Evolutionary conservation across 495 filamentous ascomycete genomes (phyloP), one percentile per base, ranked within the genome.

Genomic region (Xylaria scruposa): DNA sequence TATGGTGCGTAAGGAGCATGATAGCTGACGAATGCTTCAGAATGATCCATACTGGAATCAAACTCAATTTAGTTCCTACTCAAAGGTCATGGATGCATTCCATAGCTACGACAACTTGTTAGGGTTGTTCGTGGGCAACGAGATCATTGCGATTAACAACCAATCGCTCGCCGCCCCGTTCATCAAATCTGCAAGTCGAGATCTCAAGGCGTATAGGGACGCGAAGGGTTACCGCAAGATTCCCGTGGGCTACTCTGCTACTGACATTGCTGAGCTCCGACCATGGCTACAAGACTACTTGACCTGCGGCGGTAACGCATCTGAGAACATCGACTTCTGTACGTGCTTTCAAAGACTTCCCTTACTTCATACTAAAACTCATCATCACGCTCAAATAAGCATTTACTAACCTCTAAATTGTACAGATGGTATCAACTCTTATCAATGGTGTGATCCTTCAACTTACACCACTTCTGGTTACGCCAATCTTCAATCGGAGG

Each of bases 221-320:
- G 80, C 83, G 65, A 92, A 95, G 82, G 85, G 86, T n/a, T 95
- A 96, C 81, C 92, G 94, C 68, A 82, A 91, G 38, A 92, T 97
- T 65, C 94, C 94, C 8, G 84, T 97, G 64, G 94, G 94, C 53
- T 97, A 97, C 82, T 94, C 93, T 9, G 94, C 93, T n/a, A 93
- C 94, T 42, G 94, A 97, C 79, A 95, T 97, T 73, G 83, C 92
- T 3, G 84, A 88, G 54, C 88, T 96, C 53, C 90, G 94, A 24
- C 94, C 94, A 44, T 93, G 91, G 90, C 84, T 97, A 2, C 94
- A 97, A 80, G 90, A 97, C 77, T 97, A 97, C 80, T 83, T 97
- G 42, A 91, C 92, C 13, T 97, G 94, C 80, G 89, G 89, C 58
- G 81, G 80, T 63, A 90, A 95, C 75, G 36, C 84, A 29, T 88